phyloP scores from a whole-genome alignment of 169 alveolate species.

The Cardiosporidium cionae region DNA sequence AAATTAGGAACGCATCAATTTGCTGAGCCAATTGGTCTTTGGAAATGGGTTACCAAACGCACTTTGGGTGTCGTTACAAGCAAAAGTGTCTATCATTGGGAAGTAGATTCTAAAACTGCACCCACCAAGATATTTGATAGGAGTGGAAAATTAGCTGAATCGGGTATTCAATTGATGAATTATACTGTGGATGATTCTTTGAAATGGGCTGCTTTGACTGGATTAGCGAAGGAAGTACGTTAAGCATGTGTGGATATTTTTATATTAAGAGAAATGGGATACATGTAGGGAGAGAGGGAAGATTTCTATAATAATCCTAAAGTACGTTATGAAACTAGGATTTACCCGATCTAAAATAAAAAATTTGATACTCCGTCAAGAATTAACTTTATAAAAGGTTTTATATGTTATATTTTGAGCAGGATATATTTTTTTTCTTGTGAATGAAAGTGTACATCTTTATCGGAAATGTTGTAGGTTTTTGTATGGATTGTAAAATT shows the following conservation, averaged over 20 bases:
- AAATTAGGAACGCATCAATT: slow-evolving; percentile 80
- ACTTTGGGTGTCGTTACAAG: slow-evolving; percentile 83
- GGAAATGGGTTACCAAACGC: slow-evolving; percentile 84
- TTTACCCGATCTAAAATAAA: too few species aligned
- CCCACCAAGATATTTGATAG: slow-evolving; percentile 78
- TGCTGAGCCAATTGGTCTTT: slow-evolving; percentile 76
- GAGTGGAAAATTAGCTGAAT: slow-evolving; percentile 71
- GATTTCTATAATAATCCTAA: too few species aligned
- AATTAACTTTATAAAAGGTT: too few species aligned
- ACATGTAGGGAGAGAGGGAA: slow-evolving; percentile 62
- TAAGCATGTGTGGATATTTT: background rate
- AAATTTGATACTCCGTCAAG: too few species aligned
- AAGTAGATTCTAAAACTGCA: slow-evolving; percentile 35
- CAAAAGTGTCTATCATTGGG: slow-evolving; percentile 79
- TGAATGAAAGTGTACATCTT: too few species aligned
- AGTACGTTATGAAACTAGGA: too few species aligned
- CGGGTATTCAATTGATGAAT: slow-evolving; percentile 70
- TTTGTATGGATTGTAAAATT: too few species aligned
- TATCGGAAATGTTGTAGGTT: too few species aligned
- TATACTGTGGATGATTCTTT: slow-evolving; percentile 45
- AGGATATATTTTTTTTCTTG: too few species aligned
- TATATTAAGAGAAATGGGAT: slow-evolving; percentile 30
- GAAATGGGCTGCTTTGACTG: slow-evolving; percentile 88
- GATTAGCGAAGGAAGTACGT: slow-evolving; percentile 63
- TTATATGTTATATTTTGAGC: too few species aligned